Evolutionary conservation across 805 yeast genomes (phyloP).

Genomic region (Huiozyma naganishii): DNA sequence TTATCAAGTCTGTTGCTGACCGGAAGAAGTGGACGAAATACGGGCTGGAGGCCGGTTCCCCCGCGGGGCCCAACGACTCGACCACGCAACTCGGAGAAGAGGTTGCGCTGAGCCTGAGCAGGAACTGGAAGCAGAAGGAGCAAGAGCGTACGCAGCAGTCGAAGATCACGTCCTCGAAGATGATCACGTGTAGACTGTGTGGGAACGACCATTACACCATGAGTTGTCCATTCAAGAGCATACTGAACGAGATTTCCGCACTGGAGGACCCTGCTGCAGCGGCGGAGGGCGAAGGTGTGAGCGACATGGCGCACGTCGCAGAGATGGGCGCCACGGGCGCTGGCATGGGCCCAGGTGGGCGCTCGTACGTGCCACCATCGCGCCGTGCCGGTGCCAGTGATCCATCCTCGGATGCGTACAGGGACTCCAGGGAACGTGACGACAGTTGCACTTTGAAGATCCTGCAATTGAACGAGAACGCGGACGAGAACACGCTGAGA

Average conservation of each 20-base stretch:
- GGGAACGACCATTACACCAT: constrained; percentile 88
- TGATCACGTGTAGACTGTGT: constrained; percentile 76
- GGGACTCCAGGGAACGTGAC: constrained; percentile 52
- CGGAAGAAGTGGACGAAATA: constrained; percentile 83
- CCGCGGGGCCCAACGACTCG: constrained; percentile 79
- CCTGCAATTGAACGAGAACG: constrained; percentile 79
- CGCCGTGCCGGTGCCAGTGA: constrained; percentile 33
- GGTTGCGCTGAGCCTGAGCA: constrained; percentile 62
- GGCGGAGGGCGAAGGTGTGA: constrained; percentile 23
- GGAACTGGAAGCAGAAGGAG: constrained; percentile 68
- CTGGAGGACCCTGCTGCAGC: constrained; percentile 28
- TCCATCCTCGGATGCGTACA: constrained; percentile 32
- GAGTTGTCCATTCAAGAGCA: constrained; percentile 92
- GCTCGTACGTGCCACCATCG: constrained; percentile 54
- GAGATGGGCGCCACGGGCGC: constrained; percentile 11
- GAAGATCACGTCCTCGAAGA: constrained; percentile 33
- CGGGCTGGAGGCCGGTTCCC: constrained; percentile 64
- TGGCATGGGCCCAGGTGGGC: constrained; percentile 15
- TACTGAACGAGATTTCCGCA: constrained; percentile 47
- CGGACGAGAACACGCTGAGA: constrained; percentile 72
- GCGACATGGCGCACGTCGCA: constrained; percentile 24
- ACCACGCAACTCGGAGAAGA: constrained; percentile 86
- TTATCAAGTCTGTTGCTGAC: constrained; percentile 75
- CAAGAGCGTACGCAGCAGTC: constrained; percentile 51
- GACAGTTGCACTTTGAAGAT: constrained; percentile 83